Evolutionary conservation across 164 flowering plant genomes (phyloP).

Genomic region (Pachysandra terminalis): DNA sequence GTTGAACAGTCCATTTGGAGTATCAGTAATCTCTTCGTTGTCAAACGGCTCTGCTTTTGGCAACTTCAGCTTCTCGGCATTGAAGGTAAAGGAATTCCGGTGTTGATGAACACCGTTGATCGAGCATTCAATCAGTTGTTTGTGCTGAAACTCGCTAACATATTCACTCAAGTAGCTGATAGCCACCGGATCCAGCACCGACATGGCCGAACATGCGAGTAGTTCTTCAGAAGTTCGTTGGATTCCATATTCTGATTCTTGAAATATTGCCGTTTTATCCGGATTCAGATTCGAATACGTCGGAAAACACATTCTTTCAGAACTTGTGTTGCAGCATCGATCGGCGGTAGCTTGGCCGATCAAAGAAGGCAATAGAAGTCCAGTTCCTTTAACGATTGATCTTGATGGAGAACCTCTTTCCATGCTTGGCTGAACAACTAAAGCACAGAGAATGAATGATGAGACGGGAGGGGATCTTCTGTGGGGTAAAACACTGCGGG

Average conservation of each 20-base stretch:
- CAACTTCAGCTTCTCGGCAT: neutral
- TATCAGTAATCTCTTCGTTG: neutral
- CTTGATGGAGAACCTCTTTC: neutral
- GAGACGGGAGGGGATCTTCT: too few relatives aligned
- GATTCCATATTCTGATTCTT: neutral
- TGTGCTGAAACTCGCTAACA: neutral
- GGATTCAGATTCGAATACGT: neutral
- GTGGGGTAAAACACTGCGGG: too few relatives aligned
- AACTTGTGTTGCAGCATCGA: neutral
- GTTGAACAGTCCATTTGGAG: neutral
- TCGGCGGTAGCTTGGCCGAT: neutral
- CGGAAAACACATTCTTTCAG: neutral
- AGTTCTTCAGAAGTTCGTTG: neutral
- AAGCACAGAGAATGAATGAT: too few relatives aligned
- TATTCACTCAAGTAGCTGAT: neutral
- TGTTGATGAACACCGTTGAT: neutral
- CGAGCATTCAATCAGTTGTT: neutral
- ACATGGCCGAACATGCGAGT: neutral
- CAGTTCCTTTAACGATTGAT: neutral
- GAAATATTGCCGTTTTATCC: neutral
- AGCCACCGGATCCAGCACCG: neutral
- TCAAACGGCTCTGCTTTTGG: slow-evolving; percentile 6
- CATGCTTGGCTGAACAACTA: neutral
- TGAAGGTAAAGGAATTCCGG: too few relatives aligned
- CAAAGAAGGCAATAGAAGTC: neutral